Evolutionary conservation across 2,329 filamentous ascomycete species (phyloP), one percentile per base, ranked within the genome.

Genomic region (Trichoderma arundinaceum): DNA sequence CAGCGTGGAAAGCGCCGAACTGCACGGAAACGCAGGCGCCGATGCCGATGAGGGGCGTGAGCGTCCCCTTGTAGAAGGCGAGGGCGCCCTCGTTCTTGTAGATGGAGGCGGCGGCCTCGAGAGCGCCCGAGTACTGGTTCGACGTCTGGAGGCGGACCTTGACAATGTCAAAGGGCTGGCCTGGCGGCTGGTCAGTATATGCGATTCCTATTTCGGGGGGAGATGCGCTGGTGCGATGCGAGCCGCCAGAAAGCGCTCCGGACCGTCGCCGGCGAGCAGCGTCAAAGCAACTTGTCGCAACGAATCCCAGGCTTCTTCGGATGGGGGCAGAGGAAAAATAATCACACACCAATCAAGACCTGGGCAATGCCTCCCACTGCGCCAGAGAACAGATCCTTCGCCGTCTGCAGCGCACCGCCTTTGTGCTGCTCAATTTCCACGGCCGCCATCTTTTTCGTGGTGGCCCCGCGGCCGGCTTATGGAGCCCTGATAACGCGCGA

Each of bases 21-120:
- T 99, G 95, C 73, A 99, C 90, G n/a, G 93, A 97, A 52, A 95
- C 94, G 77, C 95, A 99, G 71, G 95, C 95, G 72, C 95, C 95
- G 75, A 99, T 98, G 71, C 95, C 95, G 65, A 99, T 87, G 64
- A 99, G 84, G 0, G 95, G 95, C 5, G 95, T 98, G 65, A 99
- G 84, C 0, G 95, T 98, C 74, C 95, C 95, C 81, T 99, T 99
- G 87, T 99, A 99, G 83, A 99, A 99, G 65, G 95, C 95, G 12
- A 91, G 81, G 2, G 93, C 84, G 1, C 95, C 95, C 78, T 99
- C 95, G 74, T 92, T 90, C 73, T 87, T 88, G 80, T 92, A 92
- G 81, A 99, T 98, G 69, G 90, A 87, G 59, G 85, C 85, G 7
- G 94, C 95, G 71, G 92, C 92, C 73, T 92, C 85, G 53, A 96